Percentiles rank a stretch among this genome's conserved stretches.
Evolutionary conservation across 345 rosid genomes (phyloP).

Genomic region (Carallia brachiata): DNA sequence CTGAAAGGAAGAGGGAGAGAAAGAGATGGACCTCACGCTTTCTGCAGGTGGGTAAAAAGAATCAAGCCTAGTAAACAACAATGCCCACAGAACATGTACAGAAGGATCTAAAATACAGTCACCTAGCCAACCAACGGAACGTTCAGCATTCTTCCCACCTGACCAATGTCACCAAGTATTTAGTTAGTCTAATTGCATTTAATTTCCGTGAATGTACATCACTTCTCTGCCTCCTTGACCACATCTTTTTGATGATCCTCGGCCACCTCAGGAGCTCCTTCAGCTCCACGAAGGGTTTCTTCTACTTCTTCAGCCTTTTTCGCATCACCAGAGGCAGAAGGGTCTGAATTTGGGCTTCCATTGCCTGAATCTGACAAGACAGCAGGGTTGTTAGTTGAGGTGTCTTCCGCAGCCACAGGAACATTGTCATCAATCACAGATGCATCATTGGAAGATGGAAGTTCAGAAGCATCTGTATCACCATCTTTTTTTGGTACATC

Average conservation of each 20-base stretch:
- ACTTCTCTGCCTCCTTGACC: constrained; percentile 18
- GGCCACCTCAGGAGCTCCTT: constrained; percentile 15
- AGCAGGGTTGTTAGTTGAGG: constrained; percentile 7
- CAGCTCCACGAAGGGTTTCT: constrained; percentile 1
- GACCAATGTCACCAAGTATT: neutral
- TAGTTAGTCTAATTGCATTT: constrained; percentile 8
- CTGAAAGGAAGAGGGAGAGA: neutral
- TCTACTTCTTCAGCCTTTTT: constrained; percentile 12
- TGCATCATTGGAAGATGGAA: constrained; percentile 21
- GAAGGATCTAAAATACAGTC: constrained; percentile 15
- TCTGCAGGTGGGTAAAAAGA: constrained; percentile 16
- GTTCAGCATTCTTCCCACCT: constrained; percentile 14
- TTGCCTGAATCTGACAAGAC: constrained; percentile 18
- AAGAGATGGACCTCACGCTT: neutral
- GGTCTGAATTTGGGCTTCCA: constrained; percentile 18
- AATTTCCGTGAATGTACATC: neutral
- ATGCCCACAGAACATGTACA: constrained; percentile 15
- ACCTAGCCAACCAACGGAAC: constrained; percentile 9
- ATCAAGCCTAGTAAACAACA: constrained; percentile 15
- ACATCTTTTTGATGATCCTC: constrained; percentile 17
- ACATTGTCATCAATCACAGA: neutral
- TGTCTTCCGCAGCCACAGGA: neutral
- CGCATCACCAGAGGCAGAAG: constrained; percentile 12
- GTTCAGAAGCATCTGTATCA: constrained; percentile 13
- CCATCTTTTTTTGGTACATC: constrained; percentile 3